Conservation (phyloP, 495 filamentous ascomycete species). For the Pyronema omphalodes region DNA sequence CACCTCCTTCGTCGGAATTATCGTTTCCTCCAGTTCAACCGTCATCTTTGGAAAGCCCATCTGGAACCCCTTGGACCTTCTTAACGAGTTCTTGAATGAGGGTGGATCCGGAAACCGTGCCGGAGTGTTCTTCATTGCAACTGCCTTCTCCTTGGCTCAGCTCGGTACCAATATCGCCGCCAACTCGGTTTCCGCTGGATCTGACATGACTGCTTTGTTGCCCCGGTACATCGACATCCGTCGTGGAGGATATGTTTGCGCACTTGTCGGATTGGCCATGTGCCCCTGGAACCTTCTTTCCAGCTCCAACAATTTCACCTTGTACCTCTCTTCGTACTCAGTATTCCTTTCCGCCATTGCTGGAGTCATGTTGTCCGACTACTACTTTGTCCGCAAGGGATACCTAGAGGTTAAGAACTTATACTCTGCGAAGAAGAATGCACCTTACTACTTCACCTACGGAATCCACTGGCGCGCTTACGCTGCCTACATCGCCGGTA, state of each 20-base stretch:
- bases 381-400: constrained; percentile 72
- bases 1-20: constrained; percentile 85
- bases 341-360: constrained; percentile 88
- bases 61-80: constrained; percentile 71
- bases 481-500: constrained; percentile 62
- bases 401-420: constrained; percentile 64
- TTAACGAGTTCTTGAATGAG: constrained; percentile 53
- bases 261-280: constrained; percentile 65
- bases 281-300: constrained; percentile 74
- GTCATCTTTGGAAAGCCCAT: constrained; percentile 61
- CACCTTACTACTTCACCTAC: constrained; percentile 52
- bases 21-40: constrained; percentile 69
- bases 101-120: constrained; percentile 61
- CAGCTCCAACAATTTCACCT: constrained; percentile 74
- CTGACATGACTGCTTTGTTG: constrained; percentile 78
- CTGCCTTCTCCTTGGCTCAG: constrained; percentile 71
- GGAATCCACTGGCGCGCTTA: constrained; percentile 77
- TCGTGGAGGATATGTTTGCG: constrained; percentile 79
- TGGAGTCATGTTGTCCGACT: constrained; percentile 76
- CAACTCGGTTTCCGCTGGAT: constrained; percentile 77
- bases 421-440: constrained; percentile 48
- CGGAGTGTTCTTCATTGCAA: constrained; percentile 72
- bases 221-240: constrained; percentile 77
- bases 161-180: constrained; percentile 86
- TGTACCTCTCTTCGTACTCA: constrained; percentile 85